These are phyloP conservation scores for Stellera chamaejasme DNA, from an alignment of 345 rosid genomes.

Conservation along the genomic window DNA sequence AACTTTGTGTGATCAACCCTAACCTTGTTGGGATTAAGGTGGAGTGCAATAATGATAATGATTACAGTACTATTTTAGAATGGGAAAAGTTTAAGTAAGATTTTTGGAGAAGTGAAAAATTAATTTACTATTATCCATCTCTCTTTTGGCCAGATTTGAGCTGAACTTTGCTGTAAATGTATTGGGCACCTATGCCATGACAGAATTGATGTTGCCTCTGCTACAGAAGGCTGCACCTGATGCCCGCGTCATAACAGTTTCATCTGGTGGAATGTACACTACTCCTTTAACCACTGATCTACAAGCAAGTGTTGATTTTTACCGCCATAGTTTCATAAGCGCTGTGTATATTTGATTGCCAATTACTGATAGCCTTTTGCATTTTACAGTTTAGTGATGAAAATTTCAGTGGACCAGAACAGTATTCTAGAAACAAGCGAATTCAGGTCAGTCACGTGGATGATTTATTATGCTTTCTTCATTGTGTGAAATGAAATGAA, in stretches of 20 bases:
- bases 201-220: slow-evolving; percentile 68
- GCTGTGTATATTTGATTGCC: not conserved
- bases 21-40: not conserved
- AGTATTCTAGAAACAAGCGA: slow-evolving; percentile 83
- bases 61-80: too few species aligned
- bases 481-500: too few species aligned
- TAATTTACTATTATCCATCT: not conserved
- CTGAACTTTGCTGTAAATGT: slow-evolving; percentile 73
- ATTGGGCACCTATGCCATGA: slow-evolving; percentile 66
- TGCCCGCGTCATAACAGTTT: slow-evolving; percentile 75
- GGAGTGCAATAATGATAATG: too few species aligned
- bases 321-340: not conserved
- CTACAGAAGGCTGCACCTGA: slow-evolving; percentile 78
- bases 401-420: slow-evolving; percentile 50
- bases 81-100: not conserved
- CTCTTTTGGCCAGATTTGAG: slow-evolving; percentile 47
- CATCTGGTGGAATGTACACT: slow-evolving; percentile 90
- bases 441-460: slow-evolving; percentile 47
- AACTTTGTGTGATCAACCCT: too few species aligned
- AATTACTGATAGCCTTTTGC: not conserved
- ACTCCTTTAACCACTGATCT: slow-evolving; percentile 70
- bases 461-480: too few species aligned
- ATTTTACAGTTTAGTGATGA: slow-evolving; percentile 43
- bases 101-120: not conserved
- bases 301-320: slow-evolving; percentile 32